Conservation (phyloP, 768 basidiomycete species). For the Lactifluus subvellereus region DNA sequence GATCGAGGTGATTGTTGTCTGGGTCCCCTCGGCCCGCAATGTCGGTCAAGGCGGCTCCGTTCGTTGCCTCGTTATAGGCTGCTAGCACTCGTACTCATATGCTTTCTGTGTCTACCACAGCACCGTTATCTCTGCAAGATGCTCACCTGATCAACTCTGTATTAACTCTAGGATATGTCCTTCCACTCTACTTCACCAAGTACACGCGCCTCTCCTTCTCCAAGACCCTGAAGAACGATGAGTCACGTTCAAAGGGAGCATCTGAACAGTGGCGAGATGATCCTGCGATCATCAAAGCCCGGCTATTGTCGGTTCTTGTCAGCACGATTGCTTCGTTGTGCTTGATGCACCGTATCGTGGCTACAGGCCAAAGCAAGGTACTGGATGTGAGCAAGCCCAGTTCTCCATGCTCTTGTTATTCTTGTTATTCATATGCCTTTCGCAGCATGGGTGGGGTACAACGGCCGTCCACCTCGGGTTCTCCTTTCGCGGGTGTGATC, state of each 20-base stretch:
- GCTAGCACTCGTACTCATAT: constrained; percentile 3
- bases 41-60: background rate
- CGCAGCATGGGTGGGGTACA: constrained; percentile 25
- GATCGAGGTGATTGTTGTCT: no score
- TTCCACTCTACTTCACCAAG: constrained; percentile 73
- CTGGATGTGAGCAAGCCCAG: constrained; percentile 22
- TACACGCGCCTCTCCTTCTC: constrained; percentile 52
- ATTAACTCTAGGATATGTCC: constrained; percentile 70
- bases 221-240: constrained; percentile 25
- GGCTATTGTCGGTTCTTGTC: constrained; percentile 59
- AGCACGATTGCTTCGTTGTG: constrained; percentile 57
- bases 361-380: constrained; percentile 25
- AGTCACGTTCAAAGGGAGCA: constrained; percentile 30
- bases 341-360: constrained; percentile 44
- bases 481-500: constrained; percentile 19
- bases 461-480: constrained; percentile 23
- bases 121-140: constrained; percentile 25
- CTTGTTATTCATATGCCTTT: background rate
- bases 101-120: constrained; percentile 22
- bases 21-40: background rate
- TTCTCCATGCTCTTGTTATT: background rate
- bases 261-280: constrained; percentile 71
- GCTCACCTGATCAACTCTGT: constrained; percentile 53
- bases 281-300: constrained; percentile 75
- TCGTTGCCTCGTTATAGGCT: background rate